Base-by-base conservation (phyloP, 2,329 filamentous ascomycete species). In the Cryphonectria japonica region DNA sequence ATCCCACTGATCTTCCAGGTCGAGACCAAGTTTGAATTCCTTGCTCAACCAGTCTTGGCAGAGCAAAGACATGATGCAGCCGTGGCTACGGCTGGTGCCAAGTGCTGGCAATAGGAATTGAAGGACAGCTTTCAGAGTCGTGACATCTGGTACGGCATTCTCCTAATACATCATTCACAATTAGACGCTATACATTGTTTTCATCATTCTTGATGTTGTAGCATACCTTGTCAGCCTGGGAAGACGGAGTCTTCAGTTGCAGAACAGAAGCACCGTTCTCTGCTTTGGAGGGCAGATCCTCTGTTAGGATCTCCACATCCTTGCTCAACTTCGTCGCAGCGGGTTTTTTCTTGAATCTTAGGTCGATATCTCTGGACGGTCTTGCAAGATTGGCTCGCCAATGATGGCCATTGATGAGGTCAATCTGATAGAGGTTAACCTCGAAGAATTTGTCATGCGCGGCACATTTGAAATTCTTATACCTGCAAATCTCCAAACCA, bases 381-480 rank as follows among this genome's bases (percentile, higher is more conserved):
- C 83, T 77, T 22, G 82, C 83, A 65, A 85, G 69, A 68, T 84
- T 81, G 2, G 76, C 76, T 34, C 82, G 78, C 83, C 83, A 85
- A 72, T 84, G 82, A 71, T 85, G 83, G 57, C 62, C 75, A 73
- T 84, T 85, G 39, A 81, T 71, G 0, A 83, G 82, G 73, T 85
- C 77, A 72, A 83, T 85, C 76, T 85, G 78, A 72, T 86, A 85
- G 1, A 85, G n/a, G 74, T 85, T 86, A 41, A 83, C 34, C 72
- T 86, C 84, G 72, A 85, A 85, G 76, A 85, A 86, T 72, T 79
- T 83, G 72, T 85, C 79, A 73, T 86, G 83, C 1, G 2, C 37
- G 0, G 68, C 71, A 69, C 83, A 85, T 67, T 78, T 83, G 78
- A 79, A 85, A 73, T 85, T 86, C 76, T 85, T 85, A 75, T 80